Base-by-base conservation (phyloP, 176 grass and related monocot genomes). In the Avena eriantha region DNA sequence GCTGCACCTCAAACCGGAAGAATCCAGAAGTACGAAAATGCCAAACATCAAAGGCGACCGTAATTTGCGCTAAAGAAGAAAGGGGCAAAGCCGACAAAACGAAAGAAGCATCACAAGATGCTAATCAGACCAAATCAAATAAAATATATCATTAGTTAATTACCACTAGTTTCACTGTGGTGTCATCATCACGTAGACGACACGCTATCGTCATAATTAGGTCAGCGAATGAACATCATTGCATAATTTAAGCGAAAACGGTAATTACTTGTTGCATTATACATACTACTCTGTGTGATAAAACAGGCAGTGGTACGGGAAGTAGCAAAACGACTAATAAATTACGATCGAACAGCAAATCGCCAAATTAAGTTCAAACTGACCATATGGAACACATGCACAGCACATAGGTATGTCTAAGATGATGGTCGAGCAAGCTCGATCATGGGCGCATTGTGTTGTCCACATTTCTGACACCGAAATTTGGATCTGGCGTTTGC, bases 11-110 rank as follows among this genome's bases (percentile, higher is more conserved):
- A n/a, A n/a, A n/a, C n/a, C n/a, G n/a, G n/a, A 81, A 68, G 56
- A 73, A 83, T 79, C 56, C 46, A 79, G 89, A 79, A 75, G 74
- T 63, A 71, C 18, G 46, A 57, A 57, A 80, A 54, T 50, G 68
- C 49, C 22, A 72, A 49, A 59, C 35, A 87, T 19, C 43, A 81
- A 29, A 60, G 83, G 66, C 41, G 54, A n/a, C 89, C 89, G 85
- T 88, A 91, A 91, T 84, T 88, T 91, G 60, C 85, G 85, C 89
- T 75, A 50, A 49, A 61, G 78, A 89, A 81, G 70, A 61, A 76
- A 81, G 79, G 29, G 85, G 69, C 85, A 81, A 81, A 57, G 68
- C 85, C 89, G 85, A 91, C 89, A 88, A 81, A 77, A 84, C 41
- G 89, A 91, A 91, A 88, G 89, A 76, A 91, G 60, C 85, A 69